These are phyloP conservation scores for Coelastrella sp. DNA, from an alignment of 139 green algal species.

Conservation along the genomic window DNA sequence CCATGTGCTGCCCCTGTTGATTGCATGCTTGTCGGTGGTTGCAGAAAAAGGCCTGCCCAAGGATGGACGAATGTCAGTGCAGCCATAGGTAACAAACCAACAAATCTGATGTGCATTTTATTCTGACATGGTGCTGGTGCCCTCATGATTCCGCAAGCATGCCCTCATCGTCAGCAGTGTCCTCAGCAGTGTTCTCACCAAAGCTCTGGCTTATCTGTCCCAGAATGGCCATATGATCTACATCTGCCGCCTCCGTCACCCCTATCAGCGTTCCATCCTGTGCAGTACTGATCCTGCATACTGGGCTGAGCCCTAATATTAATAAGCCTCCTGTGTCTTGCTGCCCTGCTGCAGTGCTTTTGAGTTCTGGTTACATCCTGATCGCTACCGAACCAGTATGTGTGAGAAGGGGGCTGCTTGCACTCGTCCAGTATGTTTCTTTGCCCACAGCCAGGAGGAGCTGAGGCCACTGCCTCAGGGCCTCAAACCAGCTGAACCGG, in stretches of 20 bases:
- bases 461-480: constrained; percentile 29
- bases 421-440: constrained; percentile 33
- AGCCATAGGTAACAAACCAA: constrained; percentile 8
- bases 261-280: too few species aligned
- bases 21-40: neutral
- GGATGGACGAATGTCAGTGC: constrained; percentile 32
- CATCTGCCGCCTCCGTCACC: neutral
- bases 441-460: constrained; percentile 25
- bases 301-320: too few species aligned
- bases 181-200: too few species aligned
- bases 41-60: constrained; percentile 39
- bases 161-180: neutral
- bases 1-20: neutral
- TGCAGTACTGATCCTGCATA: too few species aligned
- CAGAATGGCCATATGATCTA: too few species aligned
- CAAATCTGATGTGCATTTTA: neutral
- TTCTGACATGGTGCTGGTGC: too few species aligned
- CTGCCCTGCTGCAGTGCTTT: constrained; percentile 23
- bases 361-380: constrained; percentile 39
- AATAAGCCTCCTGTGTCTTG: too few species aligned
- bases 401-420: constrained; percentile 19
- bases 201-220: too few species aligned
- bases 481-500: constrained; percentile 19
- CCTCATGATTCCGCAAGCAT: too few species aligned
- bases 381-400: constrained; percentile 39